Base-by-base conservation (phyloP, 305 asterid genomes). In the Caryopteris hybrid region DNA sequence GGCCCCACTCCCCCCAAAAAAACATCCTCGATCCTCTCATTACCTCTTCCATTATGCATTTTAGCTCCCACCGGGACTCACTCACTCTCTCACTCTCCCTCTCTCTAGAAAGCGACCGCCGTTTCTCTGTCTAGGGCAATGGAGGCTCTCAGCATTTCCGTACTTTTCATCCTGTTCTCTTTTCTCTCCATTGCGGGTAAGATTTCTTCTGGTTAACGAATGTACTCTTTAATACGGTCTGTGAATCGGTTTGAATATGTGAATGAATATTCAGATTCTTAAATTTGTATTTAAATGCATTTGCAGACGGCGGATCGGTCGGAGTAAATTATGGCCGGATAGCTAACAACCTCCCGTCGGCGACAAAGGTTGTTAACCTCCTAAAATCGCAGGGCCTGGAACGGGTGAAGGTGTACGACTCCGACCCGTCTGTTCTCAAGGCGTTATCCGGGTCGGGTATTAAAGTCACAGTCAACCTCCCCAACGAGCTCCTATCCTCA, bases 291-390 rank as follows among this genome's bases (percentile, higher is more conserved):
- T 27, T 17, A 3, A 33, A 41, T 54, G 23, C 6, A 74, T n/a
- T 36, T 74, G 45, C 81, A 84, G 92, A 82, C 20, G 86, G 80
- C 20, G 89, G 92, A 8, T 76, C 81, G 1, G 73, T 94, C n/a
- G 99, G 99, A 3, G 88, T 91, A 8, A 94, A 94, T 85, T 94
- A 89, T 33, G 97, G 99, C 1, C 80, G 97, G 11, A 67, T 89
- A 27, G 97, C 96, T 2, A 81, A 87, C 81, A 80, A 91, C 47
- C 89, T 94, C 14, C 99, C 99, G 0, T 80, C 97, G 21, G 96
- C 99, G 8, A 47, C 71, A 0, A 84, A 83, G 50, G 99, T 85
- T 0, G 89, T 85, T 11, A n/a, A 72, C 23, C 92, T 94, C 31
- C 78, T 94, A 6, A 84, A 86, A 79, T 84, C 96, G 0, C 96